phyloP scores from a whole-genome alignment of 2,329 filamentous ascomycete species.

The Monilinia fructicola region DNA sequence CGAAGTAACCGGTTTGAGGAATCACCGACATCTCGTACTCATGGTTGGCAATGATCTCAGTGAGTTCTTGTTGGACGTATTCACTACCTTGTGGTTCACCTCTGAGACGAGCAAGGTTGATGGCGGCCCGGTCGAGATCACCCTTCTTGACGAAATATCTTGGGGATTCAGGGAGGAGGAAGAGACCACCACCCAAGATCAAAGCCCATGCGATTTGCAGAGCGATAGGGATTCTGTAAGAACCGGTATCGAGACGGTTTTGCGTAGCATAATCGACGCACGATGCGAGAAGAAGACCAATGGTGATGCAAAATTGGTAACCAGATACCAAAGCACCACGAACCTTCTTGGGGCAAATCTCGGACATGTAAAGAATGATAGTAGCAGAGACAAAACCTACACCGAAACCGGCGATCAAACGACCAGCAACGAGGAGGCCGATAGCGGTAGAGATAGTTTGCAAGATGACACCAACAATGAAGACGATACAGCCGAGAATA shows the following conservation, averaged over 20 bases:
- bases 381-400: slow-evolving; percentile 79
- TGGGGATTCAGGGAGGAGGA: slow-evolving; percentile 80
- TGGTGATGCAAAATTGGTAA: slow-evolving; percentile 81
- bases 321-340: slow-evolving; percentile 77
- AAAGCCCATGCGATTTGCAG: slow-evolving; percentile 80
- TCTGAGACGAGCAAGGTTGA: slow-evolving; percentile 65
- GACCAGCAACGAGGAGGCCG: slow-evolving; percentile 53
- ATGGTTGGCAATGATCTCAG: slow-evolving; percentile 86
- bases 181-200: slow-evolving; percentile 69
- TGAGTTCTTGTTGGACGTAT: slow-evolving; percentile 74
- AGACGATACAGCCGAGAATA: slow-evolving; percentile 61
- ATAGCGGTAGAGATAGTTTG: slow-evolving; percentile 61
- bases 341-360: slow-evolving; percentile 64
- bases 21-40: slow-evolving; percentile 76
- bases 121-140: slow-evolving; percentile 62
- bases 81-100: slow-evolving; percentile 71
- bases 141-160: slow-evolving; percentile 83
- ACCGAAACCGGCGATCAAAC: slow-evolving; percentile 73
- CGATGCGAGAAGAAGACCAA: slow-evolving; percentile 73
- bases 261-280: slow-evolving; percentile 73
- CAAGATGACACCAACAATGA: slow-evolving; percentile 63
- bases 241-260: slow-evolving; percentile 58
- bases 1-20: slow-evolving; percentile 63
- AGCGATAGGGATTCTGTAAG: slow-evolving; percentile 78
- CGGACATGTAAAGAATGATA: slow-evolving; percentile 76